Conservation (phyloP, 176 grass and related monocot species). For the sorghum (Sorghum bicolor) region Sorghum_bicolor_NCBIv3 NC_012879.2:14642001-14642500, state of each 20-base stretch:
- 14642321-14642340: not conserved
- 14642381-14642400: conserved; percentile 69
- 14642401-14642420: conserved; percentile 53
- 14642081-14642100: conserved; percentile 82
- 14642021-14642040: not conserved
- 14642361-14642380: conserved; percentile 69
- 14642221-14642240: conserved; percentile 67
- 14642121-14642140: conserved; percentile 71
- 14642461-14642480: conserved; percentile 82
- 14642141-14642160: conserved; percentile 92
- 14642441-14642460: conserved; percentile 74
- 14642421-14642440: conserved; percentile 60
- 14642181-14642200: conserved; percentile 85
- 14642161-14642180: conserved; percentile 89
- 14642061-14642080: not conserved
- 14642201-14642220: conserved; percentile 80
- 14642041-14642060: not conserved
- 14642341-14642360: conserved; percentile 69
- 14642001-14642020: not conserved
- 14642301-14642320: not conserved
- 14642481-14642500: conserved; percentile 66
- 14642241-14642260: conserved; percentile 49
- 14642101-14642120: conserved; percentile 85
- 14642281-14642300: not conserved
- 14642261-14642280: not conserved